Conservation (phyloP, 2,329 filamentous ascomycete genomes). For the Sporothrix brasiliensis region DNA sequence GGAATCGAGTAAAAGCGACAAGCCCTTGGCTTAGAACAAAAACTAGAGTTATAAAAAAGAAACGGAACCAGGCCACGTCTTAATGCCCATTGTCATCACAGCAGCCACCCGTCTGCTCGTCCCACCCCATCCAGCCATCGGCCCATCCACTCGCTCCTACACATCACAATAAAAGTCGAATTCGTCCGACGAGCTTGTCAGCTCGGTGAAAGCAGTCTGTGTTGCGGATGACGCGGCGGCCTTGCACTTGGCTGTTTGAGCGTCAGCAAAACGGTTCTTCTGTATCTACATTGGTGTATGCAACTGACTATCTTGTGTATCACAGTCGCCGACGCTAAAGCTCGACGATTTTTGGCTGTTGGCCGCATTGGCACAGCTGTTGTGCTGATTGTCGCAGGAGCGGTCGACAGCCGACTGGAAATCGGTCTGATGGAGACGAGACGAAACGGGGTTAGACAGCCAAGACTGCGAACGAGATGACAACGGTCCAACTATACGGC, state of each 20-base stretch:
- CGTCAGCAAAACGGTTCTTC: slow-evolving; percentile 9
- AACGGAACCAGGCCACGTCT: not conserved
- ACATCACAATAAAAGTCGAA: slow-evolving; percentile 54
- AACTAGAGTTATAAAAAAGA: not conserved
- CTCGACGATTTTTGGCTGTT: slow-evolving; percentile 43
- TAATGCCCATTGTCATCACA: not conserved
- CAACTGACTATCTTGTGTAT: slow-evolving; percentile 50
- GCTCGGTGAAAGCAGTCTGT: slow-evolving; percentile 41
- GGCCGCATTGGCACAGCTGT: slow-evolving; percentile 50
- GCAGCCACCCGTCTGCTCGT: not conserved
- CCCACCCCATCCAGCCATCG: not conserved
- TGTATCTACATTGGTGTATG: not conserved
- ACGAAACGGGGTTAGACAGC: not conserved
- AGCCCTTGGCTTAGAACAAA: not conserved
- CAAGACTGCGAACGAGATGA: not conserved
- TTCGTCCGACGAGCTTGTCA: slow-evolving; percentile 48
- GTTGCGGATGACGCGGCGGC: slow-evolving; percentile 40
- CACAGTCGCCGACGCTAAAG: slow-evolving; percentile 51
- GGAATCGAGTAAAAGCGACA: not conserved
- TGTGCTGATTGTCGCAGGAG: slow-evolving; percentile 55
- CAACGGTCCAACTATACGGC: not conserved
- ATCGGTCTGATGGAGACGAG: slow-evolving; percentile 43
- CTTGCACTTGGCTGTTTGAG: slow-evolving; percentile 48
- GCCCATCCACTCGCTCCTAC: slow-evolving; percentile 32
- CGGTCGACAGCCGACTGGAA: slow-evolving; percentile 49